Conservation (phyloP, 2,329 filamentous ascomycete genomes). For the Plenodomus biglobosus region DNA sequence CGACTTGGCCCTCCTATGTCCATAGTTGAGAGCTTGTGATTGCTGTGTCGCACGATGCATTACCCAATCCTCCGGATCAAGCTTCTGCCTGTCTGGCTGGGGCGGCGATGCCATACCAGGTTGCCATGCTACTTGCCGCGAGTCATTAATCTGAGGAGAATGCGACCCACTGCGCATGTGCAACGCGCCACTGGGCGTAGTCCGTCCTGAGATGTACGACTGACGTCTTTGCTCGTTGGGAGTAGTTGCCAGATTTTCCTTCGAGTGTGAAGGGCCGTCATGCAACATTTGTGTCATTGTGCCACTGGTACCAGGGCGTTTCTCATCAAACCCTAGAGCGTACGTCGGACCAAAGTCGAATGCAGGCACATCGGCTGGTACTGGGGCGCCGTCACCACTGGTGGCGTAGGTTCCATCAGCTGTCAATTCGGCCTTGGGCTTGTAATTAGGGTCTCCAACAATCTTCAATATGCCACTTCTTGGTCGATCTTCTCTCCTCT, state of each 20-base stretch:
- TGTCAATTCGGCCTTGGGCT: slow-evolving; percentile 46
- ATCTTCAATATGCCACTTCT: slow-evolving; percentile 80
- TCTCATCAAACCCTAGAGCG: slow-evolving; percentile 61
- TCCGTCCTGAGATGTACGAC: slow-evolving; percentile 32
- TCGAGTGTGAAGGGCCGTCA: slow-evolving; percentile 35
- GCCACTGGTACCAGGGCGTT: slow-evolving; percentile 59
- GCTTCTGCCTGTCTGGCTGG: slow-evolving; percentile 50
- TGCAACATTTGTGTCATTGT: slow-evolving; percentile 49
- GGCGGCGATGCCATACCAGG: slow-evolving; percentile 62
- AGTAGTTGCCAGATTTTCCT: slow-evolving; percentile 34
- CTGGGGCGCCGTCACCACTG: slow-evolving; percentile 13
- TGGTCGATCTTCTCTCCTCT: slow-evolving; percentile 65
- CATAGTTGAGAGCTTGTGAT: slow-evolving; percentile 44
- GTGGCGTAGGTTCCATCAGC: slow-evolving; percentile 51
- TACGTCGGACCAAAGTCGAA: slow-evolving; percentile 87
- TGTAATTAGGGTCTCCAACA: slow-evolving; percentile 61
- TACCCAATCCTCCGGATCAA: slow-evolving; percentile 82
- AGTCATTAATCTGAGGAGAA: slow-evolving; percentile 52
- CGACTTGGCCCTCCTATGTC: slow-evolving; percentile 63
- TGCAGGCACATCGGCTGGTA: slow-evolving; percentile 62
- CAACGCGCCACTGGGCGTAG: slow-evolving; percentile 45
- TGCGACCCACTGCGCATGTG: slow-evolving; percentile 45
- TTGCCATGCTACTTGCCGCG: slow-evolving; percentile 76
- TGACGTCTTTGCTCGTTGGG: slow-evolving; percentile 34
- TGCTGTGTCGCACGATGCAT: slow-evolving; percentile 68